Evolutionary conservation across 148 eudicot species (phyloP), one percentile per base, ranked within the genome.

Genomic region (Vaccinium corymbosum): DNA sequence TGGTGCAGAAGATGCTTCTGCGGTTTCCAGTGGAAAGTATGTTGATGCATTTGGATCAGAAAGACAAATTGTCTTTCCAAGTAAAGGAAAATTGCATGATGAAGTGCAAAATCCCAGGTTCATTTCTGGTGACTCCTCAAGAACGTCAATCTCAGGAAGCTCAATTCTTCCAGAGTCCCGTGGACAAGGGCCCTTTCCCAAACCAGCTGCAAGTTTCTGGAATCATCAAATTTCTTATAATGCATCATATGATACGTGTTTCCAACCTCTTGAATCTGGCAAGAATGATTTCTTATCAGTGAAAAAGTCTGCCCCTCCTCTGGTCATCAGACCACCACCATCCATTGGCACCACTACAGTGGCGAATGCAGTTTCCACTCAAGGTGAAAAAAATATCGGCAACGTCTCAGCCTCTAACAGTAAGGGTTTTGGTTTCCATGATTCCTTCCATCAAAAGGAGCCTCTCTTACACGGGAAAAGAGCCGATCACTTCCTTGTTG

Each of bases 11-110:
- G 85, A 83, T 12, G 77, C 55, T 49, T 57, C 88, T 80, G 71
- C 86, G 17, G 78, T 52, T 86, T 81, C 88, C 35, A 81, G 83
- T 50, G 19, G 76, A 80, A 86, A 52, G 46, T 80, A 75, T 61
- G 83, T 78, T 86, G 89, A 88, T 89, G 78, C 82, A 51, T 86
- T 85, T 68, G 92, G 88, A 76, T 89, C 88, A 83, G 89, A 87
- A 55, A 87, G 81, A 76, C 53, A 51, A 66, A 72, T 80, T 76
- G 89, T 87, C 7, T 82, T 86, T 72, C 81, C 82, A 52, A 84
- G 84, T 22, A 79, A 83, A 56, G 81, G 85, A 66, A 87, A 73
- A 25, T 83, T 79, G 76, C 88, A 87, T 80, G 83, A 79, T 75
- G 87, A 85, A 81, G 84, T 82, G 61, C 88, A 87, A 81, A 85